Evolutionary conservation across 176 grass and related monocot species (phyloP), one percentile per base, ranked within the genome.

Genomic region (Cenchrus fungigraminus): DNA sequence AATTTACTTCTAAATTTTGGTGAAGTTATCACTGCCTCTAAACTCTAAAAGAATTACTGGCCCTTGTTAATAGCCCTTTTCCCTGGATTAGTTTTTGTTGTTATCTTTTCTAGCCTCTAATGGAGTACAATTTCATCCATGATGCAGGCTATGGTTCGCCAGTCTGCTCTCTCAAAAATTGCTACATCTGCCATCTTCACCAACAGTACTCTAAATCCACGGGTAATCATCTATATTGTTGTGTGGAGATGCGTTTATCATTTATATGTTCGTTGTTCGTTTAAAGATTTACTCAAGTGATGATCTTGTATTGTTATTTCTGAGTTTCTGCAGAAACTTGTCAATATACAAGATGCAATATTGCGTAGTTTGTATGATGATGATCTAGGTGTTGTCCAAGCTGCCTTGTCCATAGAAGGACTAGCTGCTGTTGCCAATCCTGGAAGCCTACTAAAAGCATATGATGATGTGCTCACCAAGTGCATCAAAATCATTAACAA

Each of bases 351-450:
- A 93, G 85, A 94, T 84, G 86, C 93, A 76, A 81, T 98, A 85
- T 81, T 93, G 57, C 88, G 78, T 44, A 90, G 78, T 20, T n/a
- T 98, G 76, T 82, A 92, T 84, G 93, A 98, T 68, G 91, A 92
- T n/a, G 89, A 98, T 86, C 82, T 95, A 86, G 89, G 61, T 87
- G 96, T 98, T 90, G 96, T 98, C 69, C 80, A 91, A 86, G 91
- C 96, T 72, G 87, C 93, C 75, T 98, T 98, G 84, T 98, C 91
- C 49, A 93, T 98, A 84, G 89, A 98, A 78, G 91, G 93, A 86
- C 84, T 98, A 66, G 68, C 83, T 85, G 79, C 86, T 80, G 71
- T 90, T 40, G 65, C 85, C 15, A 89, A 42, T 85, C 78, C 80
- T 51, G 47, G 42, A 83, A 66, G 67, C 74, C 96, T 98, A 85